Evolutionary conservation across 2,329 filamentous ascomycete genomes (phyloP).

Genomic region (Chlorencoelia australis): DNA sequence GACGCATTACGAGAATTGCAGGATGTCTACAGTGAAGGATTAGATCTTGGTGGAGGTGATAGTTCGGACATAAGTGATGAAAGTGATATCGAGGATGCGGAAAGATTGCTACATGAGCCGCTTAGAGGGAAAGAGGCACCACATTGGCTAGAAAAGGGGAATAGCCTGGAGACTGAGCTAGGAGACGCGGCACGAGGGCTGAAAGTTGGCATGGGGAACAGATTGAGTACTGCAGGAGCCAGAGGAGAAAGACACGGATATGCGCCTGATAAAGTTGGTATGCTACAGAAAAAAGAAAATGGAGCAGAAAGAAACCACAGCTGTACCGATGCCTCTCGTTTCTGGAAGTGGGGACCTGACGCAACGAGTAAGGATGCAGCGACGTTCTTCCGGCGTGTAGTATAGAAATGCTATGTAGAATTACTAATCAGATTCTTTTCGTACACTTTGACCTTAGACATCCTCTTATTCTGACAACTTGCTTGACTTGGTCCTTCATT

Average conservation of each 20-base stretch:
- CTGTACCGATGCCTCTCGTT: background rate
- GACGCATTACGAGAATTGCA: constrained; percentile 13
- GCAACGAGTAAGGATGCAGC: background rate
- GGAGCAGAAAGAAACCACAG: background rate
- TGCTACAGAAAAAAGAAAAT: background rate
- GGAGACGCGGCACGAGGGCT: background rate
- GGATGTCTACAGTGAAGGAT: constrained; percentile 15
- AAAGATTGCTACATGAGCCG: background rate
- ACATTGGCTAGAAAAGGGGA: background rate
- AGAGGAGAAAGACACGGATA: background rate
- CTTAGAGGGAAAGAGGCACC: background rate
- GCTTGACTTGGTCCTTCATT: too few species aligned
- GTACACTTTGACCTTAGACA: too few species aligned
- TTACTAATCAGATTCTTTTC: too few species aligned
- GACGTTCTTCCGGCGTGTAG: background rate
- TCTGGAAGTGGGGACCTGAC: background rate
- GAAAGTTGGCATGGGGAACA: background rate
- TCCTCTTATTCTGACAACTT: too few species aligned
- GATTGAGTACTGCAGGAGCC: background rate
- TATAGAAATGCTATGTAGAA: too few species aligned
- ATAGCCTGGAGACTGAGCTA: background rate
- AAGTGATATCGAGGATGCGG: background rate
- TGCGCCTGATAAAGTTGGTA: background rate
- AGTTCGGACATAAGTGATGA: too few species aligned
- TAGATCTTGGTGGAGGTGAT: constrained; percentile 13